Percentiles rank a stretch among this genome's conserved stretches.
phyloP scores from a whole-genome alignment of 2,329 filamentous ascomycete species.

The Bretziella fagacearum region DNA sequence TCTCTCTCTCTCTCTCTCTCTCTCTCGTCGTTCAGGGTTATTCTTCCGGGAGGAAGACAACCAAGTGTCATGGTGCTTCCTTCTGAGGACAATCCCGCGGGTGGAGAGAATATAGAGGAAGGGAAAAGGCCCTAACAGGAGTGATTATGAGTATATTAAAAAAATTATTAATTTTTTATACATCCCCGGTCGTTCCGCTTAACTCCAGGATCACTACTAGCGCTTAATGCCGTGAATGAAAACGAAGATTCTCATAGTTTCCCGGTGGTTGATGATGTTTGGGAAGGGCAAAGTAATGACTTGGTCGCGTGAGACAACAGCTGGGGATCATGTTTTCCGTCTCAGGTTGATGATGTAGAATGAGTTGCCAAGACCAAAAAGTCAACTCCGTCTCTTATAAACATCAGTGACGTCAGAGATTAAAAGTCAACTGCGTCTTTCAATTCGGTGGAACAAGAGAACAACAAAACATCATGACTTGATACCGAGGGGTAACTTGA shows the following conservation, averaged over 20 bases:
- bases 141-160: too few relatives aligned
- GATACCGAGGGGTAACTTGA: too few relatives aligned
- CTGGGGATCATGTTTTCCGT: background rate
- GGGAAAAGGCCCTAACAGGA: too few relatives aligned
- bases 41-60: background rate
- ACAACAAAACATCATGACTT: too few relatives aligned
- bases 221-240: too few relatives aligned
- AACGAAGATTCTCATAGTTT: too few relatives aligned
- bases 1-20: background rate
- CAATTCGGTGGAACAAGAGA: background rate
- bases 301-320: too few relatives aligned
- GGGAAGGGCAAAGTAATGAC: too few relatives aligned
- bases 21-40: background rate
- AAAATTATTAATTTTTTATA: background rate
- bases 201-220: too few relatives aligned
- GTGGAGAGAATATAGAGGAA: background rate
- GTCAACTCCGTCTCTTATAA: background rate
- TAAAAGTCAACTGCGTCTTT: background rate
- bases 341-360: background rate
- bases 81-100: background rate
- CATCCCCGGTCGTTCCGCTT: too few relatives aligned
- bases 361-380: background rate
- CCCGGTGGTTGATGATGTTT: too few relatives aligned
- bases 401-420: background rate
- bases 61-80: background rate